Percentiles rank a stretch among this genome's conserved stretches.
Evolutionary conservation across 495 filamentous ascomycete species (phyloP).

Genomic region (Xylaria scruposa): DNA sequence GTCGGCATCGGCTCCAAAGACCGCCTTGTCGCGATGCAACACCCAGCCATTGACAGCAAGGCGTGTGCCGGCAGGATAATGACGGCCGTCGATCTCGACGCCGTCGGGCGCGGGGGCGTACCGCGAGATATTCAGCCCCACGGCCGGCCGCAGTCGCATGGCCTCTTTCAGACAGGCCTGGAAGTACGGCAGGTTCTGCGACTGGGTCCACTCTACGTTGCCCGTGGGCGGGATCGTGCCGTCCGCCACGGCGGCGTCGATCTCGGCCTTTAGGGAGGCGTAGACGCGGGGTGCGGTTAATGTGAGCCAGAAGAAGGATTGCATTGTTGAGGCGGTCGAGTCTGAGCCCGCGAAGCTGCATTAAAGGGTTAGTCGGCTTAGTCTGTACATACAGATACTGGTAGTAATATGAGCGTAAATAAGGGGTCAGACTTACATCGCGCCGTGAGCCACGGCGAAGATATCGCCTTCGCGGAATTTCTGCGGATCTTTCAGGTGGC

Average conservation of each 20-base stretch:
- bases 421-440: constrained; percentile 49
- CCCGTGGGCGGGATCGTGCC: constrained; percentile 50
- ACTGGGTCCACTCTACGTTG: constrained; percentile 53
- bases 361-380: constrained; percentile 20
- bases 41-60: constrained; percentile 64
- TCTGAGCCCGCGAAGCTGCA: constrained; percentile 65
- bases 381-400: neutral
- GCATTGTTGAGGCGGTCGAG: constrained; percentile 66
- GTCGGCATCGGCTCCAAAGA: constrained; percentile 71
- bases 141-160: constrained; percentile 68
- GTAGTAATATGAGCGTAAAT: neutral
- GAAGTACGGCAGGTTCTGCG: constrained; percentile 62
- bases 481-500: constrained; percentile 53
- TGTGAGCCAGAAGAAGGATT: constrained; percentile 61
- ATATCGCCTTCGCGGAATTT: constrained; percentile 58
- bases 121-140: constrained; percentile 61
- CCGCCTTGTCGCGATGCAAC: constrained; percentile 55
- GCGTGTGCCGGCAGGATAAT: constrained; percentile 58
- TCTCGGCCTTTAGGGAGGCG: constrained; percentile 50
- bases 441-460: constrained; percentile 61
- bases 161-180: constrained; percentile 72
- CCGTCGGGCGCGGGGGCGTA: constrained; percentile 58
- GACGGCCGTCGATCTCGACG: constrained; percentile 57
- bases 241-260: constrained; percentile 47
- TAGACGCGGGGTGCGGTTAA: constrained; percentile 54